Base-by-base conservation (phyloP, 2,329 filamentous ascomycete genomes). In the Cladosporium colombiae region DNA sequence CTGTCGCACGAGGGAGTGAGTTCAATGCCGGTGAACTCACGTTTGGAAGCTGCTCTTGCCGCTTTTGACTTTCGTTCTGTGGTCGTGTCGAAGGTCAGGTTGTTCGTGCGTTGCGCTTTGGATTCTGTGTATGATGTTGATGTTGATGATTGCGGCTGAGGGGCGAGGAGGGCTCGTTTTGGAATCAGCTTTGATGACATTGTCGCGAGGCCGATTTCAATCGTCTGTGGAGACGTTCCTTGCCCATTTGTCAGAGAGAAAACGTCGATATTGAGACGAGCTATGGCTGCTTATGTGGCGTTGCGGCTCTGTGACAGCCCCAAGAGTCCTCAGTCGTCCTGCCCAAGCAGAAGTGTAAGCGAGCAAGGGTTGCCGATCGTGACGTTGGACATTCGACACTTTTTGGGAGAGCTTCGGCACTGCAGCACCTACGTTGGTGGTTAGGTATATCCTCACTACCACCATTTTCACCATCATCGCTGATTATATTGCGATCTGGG, bases 11-110 rank as follows among this genome's bases (percentile, higher is more conserved):
- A n/a, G 11, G 3, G 4, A 53, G 23, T n/a, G 16, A 18, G 50
- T 14, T n/a, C 37, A 8, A 44, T 6, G 4, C 10, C 1, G 18
- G 6, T 44, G 6, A n/a, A n/a, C 62, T 21, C 5, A 60, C 40
- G 50, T 40, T 23, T 65, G 2, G 55, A 25, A 13, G 55, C 55
- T 18, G 33, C 55, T 14, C 53, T 55, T 1, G 40, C 44, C 7
- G 27, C 61, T 40, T 60, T 65, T 50, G 31, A 46, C 55, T 49
- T 55, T 67, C 52, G 31, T 50, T 57, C 68, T 31, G 35, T 37
- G 7, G 64, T 33, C 11, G 31, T 53, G 2, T 65, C 64, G 25
- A 70, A 63, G 7, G 37, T 21, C 14, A 68, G 16, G 62, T 66
- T 66, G 10, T 61, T 65, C 25, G 35, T 21, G 13, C 46, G 59